Percentiles rank a stretch among this genome's conserved stretches.
Conservation (phyloP, 2,329 filamentous ascomycete species). For the Scedosporium dehoogii region DNA sequence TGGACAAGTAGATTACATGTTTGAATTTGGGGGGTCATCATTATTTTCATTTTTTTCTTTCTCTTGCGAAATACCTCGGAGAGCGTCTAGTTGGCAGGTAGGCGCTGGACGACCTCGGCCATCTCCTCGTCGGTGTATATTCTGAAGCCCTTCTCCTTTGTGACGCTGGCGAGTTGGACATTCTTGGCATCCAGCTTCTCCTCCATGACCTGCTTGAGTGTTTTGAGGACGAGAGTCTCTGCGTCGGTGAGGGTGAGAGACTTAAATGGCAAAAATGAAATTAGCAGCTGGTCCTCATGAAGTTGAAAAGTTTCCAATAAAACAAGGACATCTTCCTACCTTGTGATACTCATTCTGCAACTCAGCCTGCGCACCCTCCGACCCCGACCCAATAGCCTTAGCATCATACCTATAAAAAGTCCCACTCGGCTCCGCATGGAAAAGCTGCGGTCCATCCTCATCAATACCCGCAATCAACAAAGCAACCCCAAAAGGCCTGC, state of each 20-base stretch:
- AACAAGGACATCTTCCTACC: constrained; percentile 26
- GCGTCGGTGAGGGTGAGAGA: constrained; percentile 88
- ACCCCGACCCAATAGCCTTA: constrained; percentile 95
- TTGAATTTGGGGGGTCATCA: background rate
- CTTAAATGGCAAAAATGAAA: constrained; percentile 23
- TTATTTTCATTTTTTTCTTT: background rate
- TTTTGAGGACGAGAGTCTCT: constrained; percentile 93
- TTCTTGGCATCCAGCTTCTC: constrained; percentile 99
- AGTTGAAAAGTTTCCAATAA: too few species aligned
- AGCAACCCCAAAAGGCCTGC: constrained; percentile 90
- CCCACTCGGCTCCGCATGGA: constrained; percentile 94
- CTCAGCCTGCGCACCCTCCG: constrained; percentile 94
- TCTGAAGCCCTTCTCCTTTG: constrained; percentile 93
- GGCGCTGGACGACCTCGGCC: constrained; percentile 79
- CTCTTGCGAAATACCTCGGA: background rate
- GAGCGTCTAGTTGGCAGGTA: constrained; percentile 52
- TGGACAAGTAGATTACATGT: background rate
- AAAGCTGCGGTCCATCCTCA: constrained; percentile 92
- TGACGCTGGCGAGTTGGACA: constrained; percentile 94
- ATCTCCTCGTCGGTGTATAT: constrained; percentile 99
- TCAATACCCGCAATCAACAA: constrained; percentile 94
- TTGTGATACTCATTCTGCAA: constrained; percentile 98
- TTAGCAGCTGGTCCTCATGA: constrained; percentile 5
- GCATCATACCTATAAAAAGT: constrained; percentile 99
- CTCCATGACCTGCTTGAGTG: constrained; percentile 99